Base-by-base conservation (phyloP, 2,329 filamentous ascomycete genomes). In the Stemphylium beticola region DNA sequence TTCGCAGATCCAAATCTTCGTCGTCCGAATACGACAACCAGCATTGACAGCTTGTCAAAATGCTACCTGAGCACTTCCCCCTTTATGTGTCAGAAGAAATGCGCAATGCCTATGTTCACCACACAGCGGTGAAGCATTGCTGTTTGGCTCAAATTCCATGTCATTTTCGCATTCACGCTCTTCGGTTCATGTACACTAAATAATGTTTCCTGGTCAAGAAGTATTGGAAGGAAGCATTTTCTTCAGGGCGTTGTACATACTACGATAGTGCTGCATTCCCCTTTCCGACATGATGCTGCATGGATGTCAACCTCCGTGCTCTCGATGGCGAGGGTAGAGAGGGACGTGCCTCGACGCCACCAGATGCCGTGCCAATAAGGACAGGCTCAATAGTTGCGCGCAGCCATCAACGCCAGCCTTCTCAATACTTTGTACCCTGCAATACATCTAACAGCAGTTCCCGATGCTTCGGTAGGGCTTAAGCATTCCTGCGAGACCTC, bases 381-480 rank as follows among this genome's bases (percentile, higher is more conserved):
- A 62, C 63, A 66, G 57, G 64, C 66, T 45, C 26, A 32, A 24
- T 61, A 56, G 64, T 69, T 64, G 66, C 56, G 67, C 67, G 53
- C 51, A 57, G 47, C 37, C 56, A 29, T 41, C 50, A 49, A 24
- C 24, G 26, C 49, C 29, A 8, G 45, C 40, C 45, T 38, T 39
- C 12, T n/a, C 52, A 65, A 56, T 57, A 49, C n/a, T n/a, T n/a
- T 24, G 26, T 53, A 56, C 34, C 53, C 59, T 59, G 46, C 45
- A 47, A 60, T 29, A 48, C 41, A 46, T 49, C 49, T 40, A 45
- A 18, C 10, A 39, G 15, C 41, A 52, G 11, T 47, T 53, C 48
- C 33, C 47, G 42, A 12, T 33, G 14, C 29, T 11, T 12, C 24
- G 43, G 29, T 40, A 36, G 43, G 17, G 43, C 42, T 33, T 46